Evolutionary conservation across 495 filamentous ascomycete species (phyloP), one percentile per base, ranked within the genome.

Genomic region (Hypoxylon lienhwacheense): DNA sequence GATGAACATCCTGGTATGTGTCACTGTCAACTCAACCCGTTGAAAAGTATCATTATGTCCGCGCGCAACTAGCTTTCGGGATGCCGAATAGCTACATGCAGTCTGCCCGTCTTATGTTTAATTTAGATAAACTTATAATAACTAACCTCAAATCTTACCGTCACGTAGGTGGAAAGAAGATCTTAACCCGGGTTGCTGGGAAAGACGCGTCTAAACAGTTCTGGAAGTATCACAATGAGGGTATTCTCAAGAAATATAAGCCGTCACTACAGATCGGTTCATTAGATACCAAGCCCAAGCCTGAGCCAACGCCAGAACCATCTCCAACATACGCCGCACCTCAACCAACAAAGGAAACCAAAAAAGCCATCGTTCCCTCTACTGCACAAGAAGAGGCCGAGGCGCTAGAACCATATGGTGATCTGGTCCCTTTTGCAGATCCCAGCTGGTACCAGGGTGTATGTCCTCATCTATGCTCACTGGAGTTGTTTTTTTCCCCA

Each of bases 151-250:
- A n/a, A 7, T 21, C 15, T 42, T 21, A 47, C 68, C 61, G 51
- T 56, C 1, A 2, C 58, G 41, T 65, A 86, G 89, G 91, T 72
- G 92, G 93, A 63, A 96, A 97, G 82, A 98, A 97, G 77, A 98
- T 99, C 70, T 84, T 99, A 46, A 85, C 89, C 62, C 78, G 92
- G 50, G 91, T 97, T 11, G 93, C 85, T 35, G 93, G 93, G 61
- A 99, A 97, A 70, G 95, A 99, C 61, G 93, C 93, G 12, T 91
- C 89, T 19, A 92, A 95, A 72, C 95, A 96, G 68, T 99, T 99
- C 77, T 99, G 93, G 93, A 99, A 97, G 73, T 97, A 98, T 70
- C 93, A 98, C 79, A 98, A 96, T 64, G 79, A 81, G 63, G 81
- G 86, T 45, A 90, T 97, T 57, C 79, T 97, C 61, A 97, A 97